Conservation (phyloP, 2,329 filamentous ascomycete genomes). For the Sarocladium brachiariae region DNA sequence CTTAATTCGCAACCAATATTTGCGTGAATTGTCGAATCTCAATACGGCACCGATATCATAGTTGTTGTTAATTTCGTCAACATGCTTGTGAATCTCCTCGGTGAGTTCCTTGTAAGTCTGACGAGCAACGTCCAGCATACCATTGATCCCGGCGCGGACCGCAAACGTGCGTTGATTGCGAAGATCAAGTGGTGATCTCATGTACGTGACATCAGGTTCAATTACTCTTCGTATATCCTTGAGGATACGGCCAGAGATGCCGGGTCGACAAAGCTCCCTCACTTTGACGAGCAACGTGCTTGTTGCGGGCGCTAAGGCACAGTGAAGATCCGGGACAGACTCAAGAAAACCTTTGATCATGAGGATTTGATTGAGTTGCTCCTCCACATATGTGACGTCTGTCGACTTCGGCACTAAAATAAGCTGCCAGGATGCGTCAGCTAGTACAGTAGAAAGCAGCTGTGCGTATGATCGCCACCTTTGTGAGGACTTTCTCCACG, state of each 20-base stretch:
- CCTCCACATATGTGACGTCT: slow-evolving; percentile 64
- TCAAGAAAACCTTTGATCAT: slow-evolving; percentile 77
- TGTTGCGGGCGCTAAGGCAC: slow-evolving; percentile 58
- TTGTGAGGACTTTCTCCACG: slow-evolving; percentile 71
- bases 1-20: slow-evolving; percentile 70
- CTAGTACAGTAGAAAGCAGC: too few relatives aligned
- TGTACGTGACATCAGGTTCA: slow-evolving; percentile 74
- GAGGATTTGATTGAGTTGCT: slow-evolving; percentile 79
- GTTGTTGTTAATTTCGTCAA: slow-evolving; percentile 55
- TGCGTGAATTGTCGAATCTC: slow-evolving; percentile 68
- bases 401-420: slow-evolving; percentile 65
- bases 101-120: slow-evolving; percentile 87
- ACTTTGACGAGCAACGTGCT: slow-evolving; percentile 62
- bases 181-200: slow-evolving; percentile 73
- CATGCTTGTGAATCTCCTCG: slow-evolving; percentile 66
- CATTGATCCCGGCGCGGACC: slow-evolving; percentile 77
- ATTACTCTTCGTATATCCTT: slow-evolving; percentile 62
- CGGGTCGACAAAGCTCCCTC: slow-evolving; percentile 60
- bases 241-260: slow-evolving; percentile 53
- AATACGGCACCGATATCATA: slow-evolving; percentile 57
- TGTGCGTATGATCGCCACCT: slow-evolving; percentile 49
- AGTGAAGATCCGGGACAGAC: slow-evolving; percentile 59
- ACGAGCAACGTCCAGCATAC: slow-evolving; percentile 79
- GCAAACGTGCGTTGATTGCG: slow-evolving; percentile 88
- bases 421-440: slow-evolving; percentile 42